phyloP scores from a whole-genome alignment of 768 basidiomycete species.

The Pleurotus tuoliensis region DNA sequence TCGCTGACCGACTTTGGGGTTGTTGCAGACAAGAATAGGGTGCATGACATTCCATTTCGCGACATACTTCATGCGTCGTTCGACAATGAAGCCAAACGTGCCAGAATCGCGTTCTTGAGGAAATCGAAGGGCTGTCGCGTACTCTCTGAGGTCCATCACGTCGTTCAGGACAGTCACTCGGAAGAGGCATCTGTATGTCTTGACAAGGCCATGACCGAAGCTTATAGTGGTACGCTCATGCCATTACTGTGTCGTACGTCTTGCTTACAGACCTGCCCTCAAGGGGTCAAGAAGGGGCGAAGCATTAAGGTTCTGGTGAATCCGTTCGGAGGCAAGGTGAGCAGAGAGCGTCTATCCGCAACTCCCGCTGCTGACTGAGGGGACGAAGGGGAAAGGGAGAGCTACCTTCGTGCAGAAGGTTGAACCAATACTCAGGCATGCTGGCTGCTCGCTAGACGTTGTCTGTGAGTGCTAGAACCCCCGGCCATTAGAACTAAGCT shows the following conservation, averaged over 20 bases:
- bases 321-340: constrained; percentile 73
- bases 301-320: constrained; percentile 72
- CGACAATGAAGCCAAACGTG: neutral
- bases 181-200: constrained; percentile 1
- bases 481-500: neutral
- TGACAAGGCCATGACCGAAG: constrained; percentile 35
- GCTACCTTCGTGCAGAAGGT: constrained; percentile 52
- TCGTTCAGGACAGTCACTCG: neutral
- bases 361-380: constrained; percentile 4
- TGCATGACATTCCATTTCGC: constrained; percentile 11
- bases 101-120: constrained; percentile 2
- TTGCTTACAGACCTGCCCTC: constrained; percentile 14
- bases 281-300: constrained; percentile 53
- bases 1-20: neutral
- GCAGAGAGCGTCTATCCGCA: neutral
- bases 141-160: neutral
- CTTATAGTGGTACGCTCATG: constrained; percentile 55
- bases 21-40: neutral
- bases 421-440: constrained; percentile 69
- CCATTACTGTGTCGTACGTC: neutral
- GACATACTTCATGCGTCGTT: neutral
- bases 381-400: constrained; percentile 55
- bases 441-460: constrained; percentile 59
- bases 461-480: constrained; percentile 42
- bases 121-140: neutral